Base-by-base conservation (phyloP, 352 stramenopile species). In the Blastocystis sp. region DNA sequence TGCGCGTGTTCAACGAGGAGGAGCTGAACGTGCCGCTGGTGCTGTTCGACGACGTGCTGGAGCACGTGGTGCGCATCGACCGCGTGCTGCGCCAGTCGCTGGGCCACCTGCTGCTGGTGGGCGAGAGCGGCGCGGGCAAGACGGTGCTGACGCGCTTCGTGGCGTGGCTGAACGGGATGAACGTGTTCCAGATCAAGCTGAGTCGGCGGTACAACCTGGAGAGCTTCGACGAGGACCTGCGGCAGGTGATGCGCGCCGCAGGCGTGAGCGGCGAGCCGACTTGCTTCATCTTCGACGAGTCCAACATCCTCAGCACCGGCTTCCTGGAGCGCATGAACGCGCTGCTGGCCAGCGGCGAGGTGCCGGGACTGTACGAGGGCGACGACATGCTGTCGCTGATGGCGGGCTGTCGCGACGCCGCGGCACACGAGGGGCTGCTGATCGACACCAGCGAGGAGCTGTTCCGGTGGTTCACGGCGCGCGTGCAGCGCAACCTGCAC, bases 251-350 rank as follows among this genome's bases (percentile, higher is more conserved):
- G 89, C 97, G 97, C 87, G 92, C 97, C 60, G 97, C 97, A 43
- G 97, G 97, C 42, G 96, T 98, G 84, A 94, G 98, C 82, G 96
- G 96, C 21, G 97, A 99, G 91, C 98, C 98, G 91, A 96, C 99
- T 42, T 99, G 96, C 87, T 99, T 99, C 90, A 99, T 99, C 89
- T 99, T 99, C 91, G 98, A 99, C 90, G 97, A 99, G 91, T 96
- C 93, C 11, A 99, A 99, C 89, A 95, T 98, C 24, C 92, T 99
- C 0, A 94, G 96, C 48, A 97, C 95, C 11, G 96, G 96, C 3
- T 99, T 99, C 90, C 92, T 99, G 89, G 98, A 99, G 90, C 94
- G 97, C 1, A 99, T 99, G 97, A 99, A 99, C 91, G 97, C 97
- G 10, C 91, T 99, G 45, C 91, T 99, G 60, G 97, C 98, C 7